Evolutionary conservation across 345 rosid genomes (phyloP), one percentile per base, ranked within the genome.

Genomic region (Brassica rapa): DNA sequence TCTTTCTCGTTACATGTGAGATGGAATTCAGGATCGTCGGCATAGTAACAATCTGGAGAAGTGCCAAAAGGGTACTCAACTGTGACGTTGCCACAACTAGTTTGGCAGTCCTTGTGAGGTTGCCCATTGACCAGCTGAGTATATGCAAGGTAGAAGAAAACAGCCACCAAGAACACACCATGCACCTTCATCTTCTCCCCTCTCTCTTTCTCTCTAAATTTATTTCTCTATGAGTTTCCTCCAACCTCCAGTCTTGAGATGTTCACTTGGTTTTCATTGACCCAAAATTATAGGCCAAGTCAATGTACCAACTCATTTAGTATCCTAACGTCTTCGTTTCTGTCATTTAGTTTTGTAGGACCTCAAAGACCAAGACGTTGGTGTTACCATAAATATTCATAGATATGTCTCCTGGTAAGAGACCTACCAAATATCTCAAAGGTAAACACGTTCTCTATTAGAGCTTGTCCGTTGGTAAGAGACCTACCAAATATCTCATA

Each of bases 31-130:
- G 0, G 3, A 16, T 77, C 62, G 10, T 6, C 55, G 6, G 25
- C 59, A 8, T 83, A 75, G 75, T 62, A 75, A 51, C 89, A 85
- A 5, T 46, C 80, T 5, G 21, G 8, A 2, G 23, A 21, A 14
- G 21, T 81, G 14, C 87, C 87, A 33, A 85, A 86, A 21, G 86
- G 89, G 67, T 65, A 86, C 1, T 81, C 77, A 5, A 85, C 51
- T 30, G 60, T 32, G 27, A 82, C 12, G 29, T 78, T 35, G 0
- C 86, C 89, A 33, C 89, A 86, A 0, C 14, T 55, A 1, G 6
- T 16, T 5, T 2, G 19, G 69, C 86, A 86, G 19, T 24, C 56
- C n/a, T 0, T n/a, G 68, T 43, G 23, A 43, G n/a, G 74, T 43
- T 68, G 59, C 19, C 71, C 59, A 10, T 68, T 14, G 14, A 43